Evolutionary conservation across 2,329 filamentous ascomycete species (phyloP), one percentile per base, ranked within the genome.

Genomic region (Neopestalotiopsis sp.): DNA sequence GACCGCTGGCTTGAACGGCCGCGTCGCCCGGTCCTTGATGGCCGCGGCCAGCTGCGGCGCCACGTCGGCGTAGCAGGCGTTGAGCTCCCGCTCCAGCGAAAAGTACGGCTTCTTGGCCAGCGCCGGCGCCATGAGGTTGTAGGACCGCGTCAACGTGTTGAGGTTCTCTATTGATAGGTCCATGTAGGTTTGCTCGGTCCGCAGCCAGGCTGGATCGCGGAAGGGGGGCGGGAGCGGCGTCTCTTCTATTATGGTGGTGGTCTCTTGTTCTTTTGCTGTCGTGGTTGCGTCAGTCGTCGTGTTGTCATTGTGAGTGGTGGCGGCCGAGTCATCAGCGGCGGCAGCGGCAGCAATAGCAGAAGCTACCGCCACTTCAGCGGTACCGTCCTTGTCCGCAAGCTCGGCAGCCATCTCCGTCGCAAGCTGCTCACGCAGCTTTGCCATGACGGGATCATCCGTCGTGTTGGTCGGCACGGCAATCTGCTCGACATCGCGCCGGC

Each of bases 101-200:
- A 94, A 94, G 79, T 98, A 98, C 0, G 95, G 94, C 79, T 97
- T 97, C 81, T 96, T 97, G 2, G 95, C 95, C 1, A 97, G 86
- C 67, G 94, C 91, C 0, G 96, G 96, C 0, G 96, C 95, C 90
- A 97, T 95, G 3, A 98, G 88, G 75, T 98, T 98, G 84, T 99
- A 99, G 14, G 93, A 93, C 32, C 96, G 89, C 7, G 94, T 92
- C 63, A 97, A 85, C 38, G 82, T 80, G 80, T 98, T 98, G 68
- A 98, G 88, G 68, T 93, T 90, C 61, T 88, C 87, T 72, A 99
- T 88, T 5, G 93, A 89, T 5, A 96, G 86, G 53, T 87, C 66
- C 68, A 67, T 70, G 20, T 70, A 70, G 4, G 74, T 70, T 32
- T 67, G 71, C 64, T 70, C 71, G n/a, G 65, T 69, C 61, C 68